Evolutionary conservation across 2,329 filamentous ascomycete genomes (phyloP).

Genomic region (Aspergillus tanneri): DNA sequence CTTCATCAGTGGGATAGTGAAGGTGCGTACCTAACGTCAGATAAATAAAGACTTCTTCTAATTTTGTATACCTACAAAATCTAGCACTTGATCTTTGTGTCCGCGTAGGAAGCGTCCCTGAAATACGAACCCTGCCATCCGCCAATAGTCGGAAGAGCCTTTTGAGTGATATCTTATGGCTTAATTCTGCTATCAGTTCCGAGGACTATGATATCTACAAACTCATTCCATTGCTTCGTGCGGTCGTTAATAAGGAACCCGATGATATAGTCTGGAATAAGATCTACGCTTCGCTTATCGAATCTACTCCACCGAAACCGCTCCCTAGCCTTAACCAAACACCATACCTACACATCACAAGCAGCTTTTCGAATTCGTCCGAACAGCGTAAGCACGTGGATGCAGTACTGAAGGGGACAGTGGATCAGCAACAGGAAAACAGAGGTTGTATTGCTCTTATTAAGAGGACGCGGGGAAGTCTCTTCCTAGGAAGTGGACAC

Average conservation of each 20-base stretch:
- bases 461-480: no score
- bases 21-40: not conserved
- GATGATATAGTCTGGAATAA: constrained; percentile 22
- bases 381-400: constrained; percentile 29
- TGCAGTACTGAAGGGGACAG: constrained; percentile 26
- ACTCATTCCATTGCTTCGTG: constrained; percentile 22
- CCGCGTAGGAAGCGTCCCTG: constrained; percentile 9
- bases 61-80: constrained; percentile 3
- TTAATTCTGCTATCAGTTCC: constrained; percentile 11
- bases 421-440: no score
- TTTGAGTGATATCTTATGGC: constrained; percentile 17
- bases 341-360: constrained; percentile 26
- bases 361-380: constrained; percentile 31
- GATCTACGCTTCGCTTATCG: constrained; percentile 16
- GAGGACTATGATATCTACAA: constrained; percentile 18
- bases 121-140: constrained; percentile 16
- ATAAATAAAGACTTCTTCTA: not conserved
- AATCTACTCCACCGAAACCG: constrained; percentile 22
- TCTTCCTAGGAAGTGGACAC: no score
- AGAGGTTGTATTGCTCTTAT: no score
- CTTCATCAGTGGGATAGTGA: not conserved
- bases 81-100: constrained; percentile 3
- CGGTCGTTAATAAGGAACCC: constrained; percentile 11
- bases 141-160: constrained; percentile 13
- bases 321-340: constrained; percentile 24